Evolutionary conservation across 805 yeast species (phyloP).

Genomic region (Saturnispora ahearnii): DNA sequence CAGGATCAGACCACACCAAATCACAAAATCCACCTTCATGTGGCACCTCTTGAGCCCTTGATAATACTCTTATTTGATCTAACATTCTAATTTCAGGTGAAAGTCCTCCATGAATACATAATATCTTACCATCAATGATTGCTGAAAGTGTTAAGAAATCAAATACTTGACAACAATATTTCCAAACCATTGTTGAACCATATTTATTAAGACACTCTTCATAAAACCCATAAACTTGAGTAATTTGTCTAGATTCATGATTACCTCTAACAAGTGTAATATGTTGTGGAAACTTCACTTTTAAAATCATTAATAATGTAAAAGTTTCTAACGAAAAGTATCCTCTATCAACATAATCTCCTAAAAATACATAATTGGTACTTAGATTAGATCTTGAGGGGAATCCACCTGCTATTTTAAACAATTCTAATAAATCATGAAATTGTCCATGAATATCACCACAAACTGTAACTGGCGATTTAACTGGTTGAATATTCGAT

Average conservation of each 20-base stretch:
- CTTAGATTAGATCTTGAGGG: constrained; percentile 51
- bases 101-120: constrained; percentile 96
- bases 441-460: constrained; percentile 98
- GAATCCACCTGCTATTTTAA: constrained; percentile 86
- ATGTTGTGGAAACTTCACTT: constrained; percentile 59
- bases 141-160: constrained; percentile 93
- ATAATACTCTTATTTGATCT: constrained; percentile 88
- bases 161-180: constrained; percentile 91
- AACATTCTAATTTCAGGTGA: constrained; percentile 96
- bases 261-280: constrained; percentile 94
- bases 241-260: constrained; percentile 93
- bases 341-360: constrained; percentile 98
- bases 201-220: constrained; percentile 91
- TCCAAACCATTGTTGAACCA: constrained; percentile 94
- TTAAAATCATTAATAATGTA: constrained; percentile 85
- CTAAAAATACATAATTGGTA: constrained; percentile 71
- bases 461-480: constrained; percentile 89
- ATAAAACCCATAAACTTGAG: constrained; percentile 97
- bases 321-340: constrained; percentile 91
- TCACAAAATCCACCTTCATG: constrained; percentile 99
- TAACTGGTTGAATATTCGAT: constrained; percentile 88
- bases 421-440: constrained; percentile 85
- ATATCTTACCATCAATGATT: constrained; percentile 84
- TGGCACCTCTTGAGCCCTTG: constrained; percentile 96
- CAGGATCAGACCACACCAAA: constrained; percentile 96